These are phyloP conservation scores for Clavaria fumosa DNA, from an alignment of 768 basidiomycete species.

Conservation along the genomic window DNA sequence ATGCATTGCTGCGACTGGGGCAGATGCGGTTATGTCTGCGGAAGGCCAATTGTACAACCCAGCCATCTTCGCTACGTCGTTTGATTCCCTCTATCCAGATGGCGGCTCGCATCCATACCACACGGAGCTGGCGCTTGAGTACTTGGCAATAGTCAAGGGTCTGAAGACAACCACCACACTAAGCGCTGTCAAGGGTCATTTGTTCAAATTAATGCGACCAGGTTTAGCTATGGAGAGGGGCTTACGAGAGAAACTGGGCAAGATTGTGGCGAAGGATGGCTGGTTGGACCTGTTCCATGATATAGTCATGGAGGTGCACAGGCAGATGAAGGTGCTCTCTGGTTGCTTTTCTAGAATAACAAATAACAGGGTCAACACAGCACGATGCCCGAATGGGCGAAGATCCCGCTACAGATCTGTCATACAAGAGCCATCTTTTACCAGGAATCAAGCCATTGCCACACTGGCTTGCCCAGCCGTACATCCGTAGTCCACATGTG, in stretches of 20 bases:
- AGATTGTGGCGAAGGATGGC: constrained; percentile 18
- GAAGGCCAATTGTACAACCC: constrained; percentile 93
- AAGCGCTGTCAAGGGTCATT: constrained; percentile 78
- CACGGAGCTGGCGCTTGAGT: constrained; percentile 65
- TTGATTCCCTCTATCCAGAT: constrained; percentile 1
- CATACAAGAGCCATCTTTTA: constrained; percentile 26
- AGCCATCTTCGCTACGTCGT: constrained; percentile 43
- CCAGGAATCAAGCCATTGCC: constrained; percentile 43
- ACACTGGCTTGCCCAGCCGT: constrained; percentile 60
- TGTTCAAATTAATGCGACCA: constrained; percentile 86
- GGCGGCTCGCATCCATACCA: constrained; percentile 32
- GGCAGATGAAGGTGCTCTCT: constrained; percentile 29
- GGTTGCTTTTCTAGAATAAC: too few species aligned
- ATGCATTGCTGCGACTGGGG: constrained; percentile 74
- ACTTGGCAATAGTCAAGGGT: constrained; percentile 60
- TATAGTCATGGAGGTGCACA: constrained; percentile 44
- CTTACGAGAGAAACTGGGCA: constrained; percentile 57
- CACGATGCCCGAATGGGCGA: constrained; percentile 31
- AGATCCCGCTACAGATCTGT: constrained; percentile 18
- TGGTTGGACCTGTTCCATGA: constrained; percentile 28
- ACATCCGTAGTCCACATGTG: constrained; percentile 32
- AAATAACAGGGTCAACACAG: constrained; percentile 21
- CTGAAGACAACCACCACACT: constrained; percentile 55
- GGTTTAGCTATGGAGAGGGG: constrained; percentile 52
- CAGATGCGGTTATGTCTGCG: constrained; percentile 88